phyloP scores from a whole-genome alignment of 371 early-diverging fungal genomes.

The Coemansia sp. region DNA sequence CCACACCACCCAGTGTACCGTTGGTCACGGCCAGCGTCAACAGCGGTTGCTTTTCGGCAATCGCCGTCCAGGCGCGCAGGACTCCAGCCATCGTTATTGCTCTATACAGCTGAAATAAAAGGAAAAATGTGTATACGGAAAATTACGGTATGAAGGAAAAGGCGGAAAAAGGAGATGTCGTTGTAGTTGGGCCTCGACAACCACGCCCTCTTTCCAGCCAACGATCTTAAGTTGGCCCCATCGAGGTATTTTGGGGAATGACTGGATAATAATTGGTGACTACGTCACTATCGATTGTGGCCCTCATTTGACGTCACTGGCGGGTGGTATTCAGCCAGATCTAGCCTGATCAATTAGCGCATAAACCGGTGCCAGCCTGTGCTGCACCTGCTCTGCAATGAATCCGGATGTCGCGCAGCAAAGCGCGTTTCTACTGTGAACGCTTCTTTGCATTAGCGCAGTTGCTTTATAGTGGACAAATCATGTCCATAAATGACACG shows the following conservation, averaged over 20 bases:
- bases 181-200: not conserved
- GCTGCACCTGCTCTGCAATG: not conserved
- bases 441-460: not conserved
- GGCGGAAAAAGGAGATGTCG: not conserved
- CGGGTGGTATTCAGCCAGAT: not conserved
- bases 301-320: not conserved
- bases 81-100: conserved; percentile 7
- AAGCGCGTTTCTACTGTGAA: not conserved
- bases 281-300: not conserved
- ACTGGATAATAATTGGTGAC: not conserved
- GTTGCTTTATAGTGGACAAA: too few relatives aligned
- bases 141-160: not conserved
- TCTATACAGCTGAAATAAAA: not conserved
- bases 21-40: conserved; percentile 72
- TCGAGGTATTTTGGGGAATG: not conserved
- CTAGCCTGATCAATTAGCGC: not conserved
- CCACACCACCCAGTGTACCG: conserved; percentile 65
- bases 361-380: too few relatives aligned
- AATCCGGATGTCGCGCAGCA: not conserved
- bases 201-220: too few relatives aligned
- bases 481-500: not conserved
- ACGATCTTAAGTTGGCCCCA: too few relatives aligned
- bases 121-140: not conserved
- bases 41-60: conserved; percentile 59
- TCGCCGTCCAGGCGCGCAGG: conserved; percentile 34